Base-by-base conservation (phyloP, 2,329 filamentous ascomycete species). In the Neopestalotiopsis clavispora region DNA sequence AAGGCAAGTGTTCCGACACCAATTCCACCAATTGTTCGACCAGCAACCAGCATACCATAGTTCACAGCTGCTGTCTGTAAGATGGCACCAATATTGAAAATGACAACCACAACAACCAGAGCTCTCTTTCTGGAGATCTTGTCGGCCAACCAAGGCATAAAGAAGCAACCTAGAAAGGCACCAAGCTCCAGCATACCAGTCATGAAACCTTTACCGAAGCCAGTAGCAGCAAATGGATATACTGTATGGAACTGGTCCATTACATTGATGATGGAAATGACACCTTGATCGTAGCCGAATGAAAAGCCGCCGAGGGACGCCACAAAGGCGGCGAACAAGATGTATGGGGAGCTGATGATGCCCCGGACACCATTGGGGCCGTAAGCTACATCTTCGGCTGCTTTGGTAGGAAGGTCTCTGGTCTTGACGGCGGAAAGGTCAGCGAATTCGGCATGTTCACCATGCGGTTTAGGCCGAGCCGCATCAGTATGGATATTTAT, bases 241-340 rank as follows among this genome's bases (percentile, higher is more conserved):
- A 71, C 72, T 0, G 75, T 65, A 28, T 83, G 78, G 69, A 85
- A 85, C 65, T 84, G 81, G 0, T 77, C 74, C 81, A 85, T 84
- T 14, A 82, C 79, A 12, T 83, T 78, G 69, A 84, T 83, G 62
- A 85, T 76, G 3, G 76, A 80, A 61, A 82, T 80, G 30, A 81
- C 74, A 67, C 78, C 73, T 67, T 80, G 72, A 58, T 81, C 83
- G 66, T 82, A 83, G 14, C 80, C 81, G 69, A 83, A 68, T 81
- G 84, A 7, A 84, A 87, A 7, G 82, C 87, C 81, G 76, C 79
- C 82, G 34, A 84, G 74, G 4, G 78, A 81, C 0, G 83, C 83
- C 9, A 84, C 73, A 12, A 84, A 75, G 0, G 82, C 81, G 6
- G 81, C 81, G 17, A 80, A 80, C 13, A 82, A 78, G 20, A 84